Base-by-base conservation (phyloP, 2,329 filamentous ascomycete species). In the Calonectria pauciramosa region DNA sequence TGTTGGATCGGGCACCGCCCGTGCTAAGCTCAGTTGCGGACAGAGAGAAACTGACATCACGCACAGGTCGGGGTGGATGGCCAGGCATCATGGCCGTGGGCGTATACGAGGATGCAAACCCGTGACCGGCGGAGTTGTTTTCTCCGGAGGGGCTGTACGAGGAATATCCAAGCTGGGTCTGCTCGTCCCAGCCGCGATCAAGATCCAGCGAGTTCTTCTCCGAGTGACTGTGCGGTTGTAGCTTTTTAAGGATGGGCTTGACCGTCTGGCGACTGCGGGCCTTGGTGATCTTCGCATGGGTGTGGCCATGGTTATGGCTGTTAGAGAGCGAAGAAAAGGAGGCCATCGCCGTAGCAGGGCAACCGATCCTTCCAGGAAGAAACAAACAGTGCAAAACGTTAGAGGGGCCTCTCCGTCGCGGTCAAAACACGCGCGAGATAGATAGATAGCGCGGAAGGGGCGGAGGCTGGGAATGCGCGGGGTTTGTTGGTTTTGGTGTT, bases 141-240 rank as follows among this genome's bases (percentile, higher is more conserved):
- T 79, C 77, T 73, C 81, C 79, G 70, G 77, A 80, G 18, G 78
- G 71, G 68, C 79, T 82, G 75, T 81, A 82, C 71, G 80, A 80
- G 63, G 80, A 76, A 68, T 78, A 81, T 56, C 78, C 78, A 76
- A 82, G 80, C 83, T 81, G 81, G 11, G 80, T 81, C 79, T 91
- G 90, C 74, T 92, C 90, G 52, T 91, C 89, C 87, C 90, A 91
- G 26, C 87, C 87, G 56, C 91, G 89, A 81, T 93, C 90, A 75
- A 93, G 83, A 78, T 93, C 92, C 74, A 93, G 83, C 59, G 91
- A 93, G 80, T 88, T 92, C 85, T 92, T 92, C 77, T 92, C 90
- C 77, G 90, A 92, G 59, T 88, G 71, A 76, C 90, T 91, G 64
- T 89, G 86, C 14, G 83, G 82, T 68, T 85, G 84, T 74, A 90